Conservation (phyloP, 306 rosid species). For the Medicago arabica region DNA sequence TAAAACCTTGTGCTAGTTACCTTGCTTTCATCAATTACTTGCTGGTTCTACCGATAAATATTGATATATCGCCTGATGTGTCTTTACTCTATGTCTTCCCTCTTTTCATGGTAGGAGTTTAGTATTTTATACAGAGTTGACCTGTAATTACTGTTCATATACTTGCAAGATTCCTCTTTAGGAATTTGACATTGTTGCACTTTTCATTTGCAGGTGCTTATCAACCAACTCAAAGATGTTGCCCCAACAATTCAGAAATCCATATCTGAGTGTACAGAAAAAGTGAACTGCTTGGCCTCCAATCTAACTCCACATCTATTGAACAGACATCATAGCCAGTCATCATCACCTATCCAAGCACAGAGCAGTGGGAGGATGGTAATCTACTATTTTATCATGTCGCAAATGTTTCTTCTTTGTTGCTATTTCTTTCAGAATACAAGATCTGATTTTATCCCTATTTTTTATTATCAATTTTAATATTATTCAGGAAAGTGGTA, state of each 20-base stretch:
- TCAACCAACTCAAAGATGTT: slow-evolving; percentile 97
- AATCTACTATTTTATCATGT: slow-evolving; percentile 38
- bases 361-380: slow-evolving; percentile 89
- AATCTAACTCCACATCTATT: slow-evolving; percentile 62
- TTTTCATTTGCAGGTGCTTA: slow-evolving; percentile 72
- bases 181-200: slow-evolving; percentile 34
- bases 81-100: slow-evolving; percentile 11
- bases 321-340: slow-evolving; percentile 65
- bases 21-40: slow-evolving; percentile 24
- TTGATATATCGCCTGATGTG: background rate
- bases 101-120: slow-evolving; percentile 7
- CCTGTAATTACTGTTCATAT: slow-evolving; percentile 20
- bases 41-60: slow-evolving; percentile 26
- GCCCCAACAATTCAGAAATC: slow-evolving; percentile 94
- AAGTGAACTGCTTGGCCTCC: slow-evolving; percentile 76
- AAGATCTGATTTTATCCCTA: slow-evolving; percentile 21
- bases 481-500: slow-evolving; percentile 67
- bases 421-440: slow-evolving; percentile 6
- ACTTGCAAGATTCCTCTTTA: slow-evolving; percentile 17
- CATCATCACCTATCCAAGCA: slow-evolving; percentile 76
- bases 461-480: slow-evolving; percentile 23
- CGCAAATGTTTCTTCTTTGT: slow-evolving; percentile 11
- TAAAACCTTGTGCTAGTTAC: slow-evolving; percentile 12
- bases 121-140: slow-evolving; percentile 34
- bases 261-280: slow-evolving; percentile 94